phyloP scores from a whole-genome alignment of 2,329 filamentous ascomycete species.

The Fusarium torreyae region DNA sequence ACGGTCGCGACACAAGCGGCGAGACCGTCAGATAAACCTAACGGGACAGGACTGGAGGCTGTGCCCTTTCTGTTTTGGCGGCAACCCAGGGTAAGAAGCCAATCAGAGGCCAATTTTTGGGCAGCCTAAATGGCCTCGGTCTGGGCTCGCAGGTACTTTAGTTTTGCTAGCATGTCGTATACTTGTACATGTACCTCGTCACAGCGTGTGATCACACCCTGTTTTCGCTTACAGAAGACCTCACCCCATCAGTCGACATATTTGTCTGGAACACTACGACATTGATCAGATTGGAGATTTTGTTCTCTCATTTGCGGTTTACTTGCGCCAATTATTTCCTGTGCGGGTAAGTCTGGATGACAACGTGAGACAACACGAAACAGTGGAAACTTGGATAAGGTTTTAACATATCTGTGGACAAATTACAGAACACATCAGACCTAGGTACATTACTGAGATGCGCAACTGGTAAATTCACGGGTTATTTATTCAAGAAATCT shows the following conservation, averaged over 20 bases:
- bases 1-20: slow-evolving; percentile 14
- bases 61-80: slow-evolving; percentile 38
- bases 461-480: too few species aligned
- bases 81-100: background rate
- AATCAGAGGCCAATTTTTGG: slow-evolving; percentile 36
- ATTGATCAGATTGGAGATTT: background rate
- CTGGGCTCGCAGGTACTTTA: slow-evolving; percentile 26
- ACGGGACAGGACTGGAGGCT: background rate
- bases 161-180: background rate
- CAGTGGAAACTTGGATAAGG: too few species aligned
- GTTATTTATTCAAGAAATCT: too few species aligned
- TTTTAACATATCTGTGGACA: too few species aligned
- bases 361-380: too few species aligned
- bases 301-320: too few species aligned
- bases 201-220: background rate
- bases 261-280: background rate
- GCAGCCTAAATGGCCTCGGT: slow-evolving; percentile 23
- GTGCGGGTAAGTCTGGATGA: too few species aligned
- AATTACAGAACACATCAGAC: too few species aligned
- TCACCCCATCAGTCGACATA: background rate
- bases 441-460: too few species aligned
- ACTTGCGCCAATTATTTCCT: too few species aligned
- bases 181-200: slow-evolving; percentile 12
- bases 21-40: slow-evolving; percentile 38
- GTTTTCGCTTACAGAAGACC: slow-evolving; percentile 6